A percentile compares a stretch with the other conserved stretches of the same genome.
These are phyloP conservation scores for Paratrimastix pyriformis DNA, from an alignment of 78 protist species.

Conservation along the genomic window DNA sequence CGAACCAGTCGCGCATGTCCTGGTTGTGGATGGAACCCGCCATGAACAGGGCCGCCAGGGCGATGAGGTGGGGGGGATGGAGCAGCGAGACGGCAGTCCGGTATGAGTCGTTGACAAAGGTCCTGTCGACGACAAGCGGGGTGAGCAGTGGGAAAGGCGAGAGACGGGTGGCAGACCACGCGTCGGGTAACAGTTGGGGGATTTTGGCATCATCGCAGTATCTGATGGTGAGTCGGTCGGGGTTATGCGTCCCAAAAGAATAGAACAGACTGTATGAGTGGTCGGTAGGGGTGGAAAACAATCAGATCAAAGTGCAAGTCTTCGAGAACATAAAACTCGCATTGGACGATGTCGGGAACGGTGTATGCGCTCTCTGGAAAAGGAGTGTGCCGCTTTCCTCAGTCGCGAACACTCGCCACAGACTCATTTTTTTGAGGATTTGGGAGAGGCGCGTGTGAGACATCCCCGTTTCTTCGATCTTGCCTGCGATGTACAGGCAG, in stretches of 20 bases:
- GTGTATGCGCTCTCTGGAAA: no score
- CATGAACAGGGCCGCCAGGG: slow-evolving; percentile 27
- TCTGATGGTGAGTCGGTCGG: no score
- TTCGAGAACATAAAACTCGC: slow-evolving; percentile 4
- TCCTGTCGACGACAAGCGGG: neutral
- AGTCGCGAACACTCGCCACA: no score
- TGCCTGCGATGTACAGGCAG: slow-evolving; percentile 12
- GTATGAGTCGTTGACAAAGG: slow-evolving; percentile 33
- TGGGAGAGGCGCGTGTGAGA: no score
- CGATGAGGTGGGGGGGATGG: slow-evolving; percentile 29
- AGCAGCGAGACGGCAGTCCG: slow-evolving; percentile 24
- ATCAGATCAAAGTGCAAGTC: slow-evolving; percentile 15
- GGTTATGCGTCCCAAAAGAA: no score
- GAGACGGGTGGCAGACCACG: neutral
- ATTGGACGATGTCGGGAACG: neutral
- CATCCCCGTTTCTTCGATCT: slow-evolving; percentile 42
- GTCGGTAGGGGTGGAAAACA: slow-evolving; percentile 23
- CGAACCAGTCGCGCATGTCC: no score
- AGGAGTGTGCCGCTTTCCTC: no score
- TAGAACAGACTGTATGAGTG: slow-evolving; percentile 5
- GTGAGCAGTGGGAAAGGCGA: neutral
- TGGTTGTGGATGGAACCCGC: no score
- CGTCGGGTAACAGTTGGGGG: no score
- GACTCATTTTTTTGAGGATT: no score
- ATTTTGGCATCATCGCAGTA: neutral